These are phyloP conservation scores for Chalara sp. DNA, from an alignment of 2,329 filamentous ascomycete species.

Conservation along the genomic window DNA sequence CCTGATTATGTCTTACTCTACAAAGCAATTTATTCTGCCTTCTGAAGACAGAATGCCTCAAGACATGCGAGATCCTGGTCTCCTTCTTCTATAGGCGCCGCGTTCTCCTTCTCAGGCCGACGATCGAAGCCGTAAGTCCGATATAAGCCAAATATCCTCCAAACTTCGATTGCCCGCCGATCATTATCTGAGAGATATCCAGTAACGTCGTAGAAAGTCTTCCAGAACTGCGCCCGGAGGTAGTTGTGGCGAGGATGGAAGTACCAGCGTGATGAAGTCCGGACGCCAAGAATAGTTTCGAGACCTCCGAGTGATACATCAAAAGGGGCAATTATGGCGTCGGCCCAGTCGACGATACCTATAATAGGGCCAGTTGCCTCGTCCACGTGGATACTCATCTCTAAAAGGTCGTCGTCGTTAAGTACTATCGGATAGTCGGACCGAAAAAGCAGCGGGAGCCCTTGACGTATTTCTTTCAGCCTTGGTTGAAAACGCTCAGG, in stretches of 20 bases:
- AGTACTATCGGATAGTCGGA: constrained; percentile 3
- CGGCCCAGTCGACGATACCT: constrained; percentile 8
- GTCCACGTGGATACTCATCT: constrained; percentile 4
- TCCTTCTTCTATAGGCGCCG: no score
- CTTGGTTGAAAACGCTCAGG: constrained; percentile 3
- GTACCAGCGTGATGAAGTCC: constrained; percentile 5
- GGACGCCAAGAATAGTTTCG: constrained; percentile 8
- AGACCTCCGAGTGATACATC: constrained; percentile 7
- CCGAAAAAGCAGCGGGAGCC: constrained; percentile 3
- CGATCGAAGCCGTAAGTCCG: constrained; percentile 4
- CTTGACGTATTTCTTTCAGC: constrained; percentile 2
- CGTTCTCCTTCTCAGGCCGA: no score
- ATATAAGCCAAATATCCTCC: constrained; percentile 7
- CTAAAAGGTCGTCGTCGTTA: constrained; percentile 5
- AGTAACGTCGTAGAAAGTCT: constrained; percentile 4
- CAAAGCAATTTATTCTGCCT: no score
- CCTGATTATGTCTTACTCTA: no score
- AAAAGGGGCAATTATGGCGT: constrained; percentile 7
- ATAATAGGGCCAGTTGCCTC: constrained; percentile 5
- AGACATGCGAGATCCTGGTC: no score
- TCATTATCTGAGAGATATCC: constrained; percentile 5
- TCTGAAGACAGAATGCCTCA: no score
- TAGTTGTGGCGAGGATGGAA: constrained; percentile 7
- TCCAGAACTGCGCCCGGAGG: constrained; percentile 7
- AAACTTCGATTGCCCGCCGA: constrained; percentile 8